Percentiles rank a stretch among this genome's conserved stretches.
phyloP scores from a whole-genome alignment of 75 land plant species.

The Gnetum montanum region DNA sequence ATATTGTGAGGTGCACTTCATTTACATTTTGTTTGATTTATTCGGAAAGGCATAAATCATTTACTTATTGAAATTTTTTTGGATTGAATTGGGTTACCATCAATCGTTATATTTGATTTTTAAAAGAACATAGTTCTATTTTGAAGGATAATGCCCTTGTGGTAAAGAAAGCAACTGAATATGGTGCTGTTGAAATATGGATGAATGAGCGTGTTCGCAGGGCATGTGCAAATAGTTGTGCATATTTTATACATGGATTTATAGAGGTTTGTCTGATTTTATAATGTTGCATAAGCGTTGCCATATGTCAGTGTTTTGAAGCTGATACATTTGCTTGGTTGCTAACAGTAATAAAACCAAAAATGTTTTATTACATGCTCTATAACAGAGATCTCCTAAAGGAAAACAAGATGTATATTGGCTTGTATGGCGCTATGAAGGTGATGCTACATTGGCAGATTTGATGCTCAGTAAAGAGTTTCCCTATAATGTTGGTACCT shows the following conservation, averaged over 20 bases:
- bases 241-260: slow-evolving; percentile 90
- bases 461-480: slow-evolving; percentile 80
- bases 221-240: slow-evolving; percentile 91
- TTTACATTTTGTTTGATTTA: no score
- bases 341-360: slow-evolving; percentile 3
- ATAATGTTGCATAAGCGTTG: no score
- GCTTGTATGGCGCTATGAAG: slow-evolving; percentile 94
- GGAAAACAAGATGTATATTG: slow-evolving; percentile 76
- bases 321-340: no score
- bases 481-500: slow-evolving; percentile 89
- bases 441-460: slow-evolving; percentile 79
- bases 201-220: slow-evolving; percentile 98
- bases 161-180: slow-evolving; percentile 91
- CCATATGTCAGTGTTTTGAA: no score
- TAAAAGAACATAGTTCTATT: no score
- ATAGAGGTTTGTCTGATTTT: slow-evolving; percentile 38
- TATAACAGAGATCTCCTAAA: slow-evolving; percentile 44
- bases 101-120: no score
- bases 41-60: no score
- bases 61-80: no score
- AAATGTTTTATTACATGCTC: background rate
- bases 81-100: no score
- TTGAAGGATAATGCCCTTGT: slow-evolving; percentile 60
- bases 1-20: no score
- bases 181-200: slow-evolving; percentile 99